Percentiles rank a stretch among this genome's conserved stretches.
Conservation (phyloP, 2,329 filamentous ascomycete genomes). For the Teratosphaeria gauchensis region DNA sequence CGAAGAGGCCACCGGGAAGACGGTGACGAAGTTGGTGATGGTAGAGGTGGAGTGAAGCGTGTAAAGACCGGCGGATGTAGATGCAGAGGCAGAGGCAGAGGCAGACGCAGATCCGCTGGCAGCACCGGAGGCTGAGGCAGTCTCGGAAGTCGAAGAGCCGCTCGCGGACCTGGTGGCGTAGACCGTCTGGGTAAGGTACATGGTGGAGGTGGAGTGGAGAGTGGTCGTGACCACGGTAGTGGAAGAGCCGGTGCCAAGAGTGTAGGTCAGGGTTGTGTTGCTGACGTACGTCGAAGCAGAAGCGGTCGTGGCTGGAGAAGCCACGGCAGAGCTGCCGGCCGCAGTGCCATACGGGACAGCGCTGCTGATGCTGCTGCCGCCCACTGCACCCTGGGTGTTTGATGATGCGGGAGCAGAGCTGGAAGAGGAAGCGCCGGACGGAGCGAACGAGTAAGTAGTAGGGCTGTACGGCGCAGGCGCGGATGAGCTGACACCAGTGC, state of each 20-base stretch:
- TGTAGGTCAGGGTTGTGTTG: conserved; percentile 27
- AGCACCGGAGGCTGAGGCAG: conserved; percentile 5
- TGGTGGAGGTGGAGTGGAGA: conserved; percentile 24
- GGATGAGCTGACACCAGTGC: conserved; percentile 1
- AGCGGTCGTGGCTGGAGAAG: conserved; percentile 1
- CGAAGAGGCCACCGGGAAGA: conserved; percentile 16
- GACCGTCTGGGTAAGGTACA: conserved; percentile 20
- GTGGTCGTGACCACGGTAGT: conserved; percentile 26
- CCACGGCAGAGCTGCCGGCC: neutral
- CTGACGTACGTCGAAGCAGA: conserved; percentile 17
- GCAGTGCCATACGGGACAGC: neutral
- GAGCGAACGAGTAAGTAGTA: no score
- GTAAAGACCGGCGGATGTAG: conserved; percentile 8
- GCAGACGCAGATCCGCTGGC: conserved; percentile 1
- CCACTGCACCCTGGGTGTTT: neutral
- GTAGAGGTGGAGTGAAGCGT: conserved; percentile 25
- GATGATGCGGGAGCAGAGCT: no score
- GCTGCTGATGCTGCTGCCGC: neutral
- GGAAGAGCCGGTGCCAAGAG: conserved; percentile 24
- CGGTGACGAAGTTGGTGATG: conserved; percentile 25
- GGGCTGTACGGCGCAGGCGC: neutral
- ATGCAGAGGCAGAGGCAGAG: neutral
- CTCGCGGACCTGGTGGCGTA: conserved; percentile 15
- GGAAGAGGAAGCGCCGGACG: no score
- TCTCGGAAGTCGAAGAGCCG: conserved; percentile 3